Percentiles rank a stretch among this genome's conserved stretches.
phyloP scores from a whole-genome alignment of 805 yeast genomes.

The Hemisphaericaspora nanyangensis region DNA sequence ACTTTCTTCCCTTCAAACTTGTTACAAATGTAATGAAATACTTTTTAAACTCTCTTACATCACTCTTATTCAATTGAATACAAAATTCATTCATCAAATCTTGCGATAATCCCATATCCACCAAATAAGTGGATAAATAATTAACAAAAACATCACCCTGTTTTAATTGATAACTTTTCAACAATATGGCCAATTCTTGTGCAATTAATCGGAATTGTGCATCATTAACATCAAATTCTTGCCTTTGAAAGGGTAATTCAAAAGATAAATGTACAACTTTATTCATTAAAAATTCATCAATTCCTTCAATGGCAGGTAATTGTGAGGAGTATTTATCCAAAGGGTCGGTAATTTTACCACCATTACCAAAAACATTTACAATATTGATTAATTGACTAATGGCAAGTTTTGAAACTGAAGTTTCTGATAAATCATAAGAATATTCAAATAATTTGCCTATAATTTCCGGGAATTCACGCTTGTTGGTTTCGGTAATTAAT shows the following conservation, averaged over 20 bases:
- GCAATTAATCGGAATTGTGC: conserved; percentile 75
- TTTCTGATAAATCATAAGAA: conserved; percentile 60
- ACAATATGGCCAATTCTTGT: conserved; percentile 66
- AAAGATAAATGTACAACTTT: conserved; percentile 65
- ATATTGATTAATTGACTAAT: conserved; percentile 65
- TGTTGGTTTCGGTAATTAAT: conserved; percentile 66
- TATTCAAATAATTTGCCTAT: conserved; percentile 62
- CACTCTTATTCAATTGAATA: conserved; percentile 50
- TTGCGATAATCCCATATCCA: conserved; percentile 53
- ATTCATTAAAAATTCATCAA: conserved; percentile 65
- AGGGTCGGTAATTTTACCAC: conserved; percentile 56
- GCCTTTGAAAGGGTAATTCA: conserved; percentile 75
- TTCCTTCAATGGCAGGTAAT: conserved; percentile 59
- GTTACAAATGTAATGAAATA: conserved; percentile 50
- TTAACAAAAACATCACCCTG: conserved; percentile 41
- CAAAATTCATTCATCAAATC: conserved; percentile 61
- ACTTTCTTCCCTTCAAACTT: conserved; percentile 24
- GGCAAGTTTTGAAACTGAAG: conserved; percentile 64
- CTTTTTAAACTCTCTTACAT: conserved; percentile 65
- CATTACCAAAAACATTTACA: conserved; percentile 62
- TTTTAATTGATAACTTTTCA: conserved; percentile 55
- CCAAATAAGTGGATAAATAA: conserved; percentile 51
- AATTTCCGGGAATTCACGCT: conserved; percentile 54
- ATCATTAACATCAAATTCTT: conserved; percentile 63
- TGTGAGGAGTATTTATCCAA: conserved; percentile 49